phyloP scores from a whole-genome alignment of 2,329 filamentous ascomycete genomes.

The Microdochium paspali region DNA sequence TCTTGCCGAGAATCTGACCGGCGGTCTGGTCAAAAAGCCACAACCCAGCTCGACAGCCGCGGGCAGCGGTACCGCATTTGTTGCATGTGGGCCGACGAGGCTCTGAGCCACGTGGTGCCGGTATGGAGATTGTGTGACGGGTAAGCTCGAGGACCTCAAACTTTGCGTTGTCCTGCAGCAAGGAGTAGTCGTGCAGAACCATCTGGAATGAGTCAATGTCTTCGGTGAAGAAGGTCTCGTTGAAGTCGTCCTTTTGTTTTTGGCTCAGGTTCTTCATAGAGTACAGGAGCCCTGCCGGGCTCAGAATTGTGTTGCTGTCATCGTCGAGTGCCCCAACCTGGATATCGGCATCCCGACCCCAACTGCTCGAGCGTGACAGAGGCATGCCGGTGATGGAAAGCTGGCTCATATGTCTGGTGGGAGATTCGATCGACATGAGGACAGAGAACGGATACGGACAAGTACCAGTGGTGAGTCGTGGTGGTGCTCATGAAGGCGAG shows the following conservation, averaged over 20 bases:
- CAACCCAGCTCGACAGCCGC: conserved; percentile 31
- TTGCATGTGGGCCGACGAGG: conserved; percentile 34
- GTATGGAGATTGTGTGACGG: conserved; percentile 31
- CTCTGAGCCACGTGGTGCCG: conserved; percentile 33
- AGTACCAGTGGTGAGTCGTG: conserved; percentile 8
- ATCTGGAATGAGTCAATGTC: conserved; percentile 30
- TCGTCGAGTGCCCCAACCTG: conserved; percentile 18
- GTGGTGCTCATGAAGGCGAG: conserved; percentile 5
- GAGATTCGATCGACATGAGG: conserved; percentile 7
- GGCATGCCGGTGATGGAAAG: conserved; percentile 31
- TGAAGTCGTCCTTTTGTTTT: conserved; percentile 26
- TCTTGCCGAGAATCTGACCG: conserved; percentile 33
- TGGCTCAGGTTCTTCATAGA: conserved; percentile 19
- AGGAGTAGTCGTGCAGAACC: conserved; percentile 37
- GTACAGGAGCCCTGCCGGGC: conserved; percentile 24
- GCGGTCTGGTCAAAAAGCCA: conserved; percentile 46
- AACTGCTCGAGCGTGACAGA: conserved; percentile 18
- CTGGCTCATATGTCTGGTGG: conserved; percentile 23
- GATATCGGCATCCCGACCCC: conserved; percentile 12
- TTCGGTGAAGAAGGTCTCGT: conserved; percentile 32
- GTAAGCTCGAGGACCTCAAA: conserved; percentile 47
- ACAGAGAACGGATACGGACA: conserved; percentile 18
- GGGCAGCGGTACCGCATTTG: conserved; percentile 21
- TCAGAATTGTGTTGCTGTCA: conserved; percentile 20
- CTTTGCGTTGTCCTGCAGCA: conserved; percentile 37